Base-by-base conservation (phyloP, 441 rosid genomes). In the Gossypium trilobum region DNA sequence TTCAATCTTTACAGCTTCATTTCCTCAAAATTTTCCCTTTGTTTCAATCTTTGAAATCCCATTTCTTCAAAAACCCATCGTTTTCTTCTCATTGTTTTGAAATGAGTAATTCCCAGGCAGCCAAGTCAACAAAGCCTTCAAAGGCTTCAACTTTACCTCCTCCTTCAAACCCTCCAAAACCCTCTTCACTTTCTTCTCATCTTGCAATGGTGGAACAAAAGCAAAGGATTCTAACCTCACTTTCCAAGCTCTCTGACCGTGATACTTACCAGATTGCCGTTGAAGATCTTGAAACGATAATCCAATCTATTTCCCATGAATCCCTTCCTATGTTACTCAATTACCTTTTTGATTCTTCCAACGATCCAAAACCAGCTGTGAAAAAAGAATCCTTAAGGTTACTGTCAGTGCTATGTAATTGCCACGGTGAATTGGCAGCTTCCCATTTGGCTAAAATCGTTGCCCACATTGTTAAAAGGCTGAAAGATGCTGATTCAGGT, bases 221-320 rank as follows among this genome's bases (percentile, higher is more conserved):
- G 85, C 99, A 95, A 58, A 79, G 84, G 81, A 89, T 92, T 80
- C 80, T 95, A 25, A 89, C 95, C 11, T 89, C 89, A 29, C 87
- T 92, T 59, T 85, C 96, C 20, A 92, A 95, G 78, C 92, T 95
- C 11, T 86, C 95, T 54, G 99, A 92, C 84, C 90, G 98, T 1
- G 98, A 95, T 68, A 95, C 98, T 27, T 78, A 95, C 83, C 97
- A 92, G 78, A 92, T 95, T 81, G 99, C 99, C 10, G 83, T 90
- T 33, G 91, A 93, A 73, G 98, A 95, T 82, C 98, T 95, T 74
- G 92, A 92, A 74, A 81, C 88, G 50, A 85, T 85, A 17, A 89
- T 82, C 68, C 78, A 86, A 56, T 79, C 95, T 51, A 83, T 84
- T 74, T 80, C 95, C 31, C 87, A 84, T 56, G 96, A 92, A 27